Evolutionary conservation across 2,329 filamentous ascomycete genomes (phyloP), one percentile per base, ranked within the genome.

Genomic region (Colletotrichum sp.): DNA sequence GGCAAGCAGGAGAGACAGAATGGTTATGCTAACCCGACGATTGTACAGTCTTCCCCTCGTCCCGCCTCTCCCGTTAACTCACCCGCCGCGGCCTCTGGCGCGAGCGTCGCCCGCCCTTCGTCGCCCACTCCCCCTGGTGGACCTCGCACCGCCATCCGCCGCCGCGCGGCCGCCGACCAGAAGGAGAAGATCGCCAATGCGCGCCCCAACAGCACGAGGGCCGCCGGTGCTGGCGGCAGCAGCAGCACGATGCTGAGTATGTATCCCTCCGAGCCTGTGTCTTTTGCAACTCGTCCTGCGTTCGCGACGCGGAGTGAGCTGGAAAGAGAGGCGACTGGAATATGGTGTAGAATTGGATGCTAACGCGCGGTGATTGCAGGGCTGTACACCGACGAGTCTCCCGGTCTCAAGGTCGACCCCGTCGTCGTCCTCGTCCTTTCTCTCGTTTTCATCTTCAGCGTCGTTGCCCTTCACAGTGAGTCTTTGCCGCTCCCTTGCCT

Each of bases 331-430:
- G 6, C 28, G 28, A 24, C 13, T 21, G 0, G 13, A 4, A 5
- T 24, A 30, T 36, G 28, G 4, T 18, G 15, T 34, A 12, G 15
- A 39, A 26, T 36, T 9, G 18, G 6, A 30, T 78, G 69, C 81
- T 87, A 75, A 87, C 78, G 18, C 64, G 39, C 24, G 39, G n/a
- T 18, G 30, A 13, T 34, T 77, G 59, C 77, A 96, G 94, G 92
- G 87, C 93, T 99, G 60, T 99, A 99, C 92, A 99, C 97, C 75
- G 97, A 99, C 85, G 97, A 99, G 90, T 98, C 95, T 79, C 97
- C 97, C 75, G 97, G 97, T 78, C 90, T 99, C 82, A 98, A 98
- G 90, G 97, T 99, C 79, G 97, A 99, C 86, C 97, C 97, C 26
- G 97, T 99, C 76, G 96, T 99, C 79, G 96, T 99, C 79, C 91